phyloP scores from a whole-genome alignment of 169 alveolate species.

The Cytauxzoon felis region DNA sequence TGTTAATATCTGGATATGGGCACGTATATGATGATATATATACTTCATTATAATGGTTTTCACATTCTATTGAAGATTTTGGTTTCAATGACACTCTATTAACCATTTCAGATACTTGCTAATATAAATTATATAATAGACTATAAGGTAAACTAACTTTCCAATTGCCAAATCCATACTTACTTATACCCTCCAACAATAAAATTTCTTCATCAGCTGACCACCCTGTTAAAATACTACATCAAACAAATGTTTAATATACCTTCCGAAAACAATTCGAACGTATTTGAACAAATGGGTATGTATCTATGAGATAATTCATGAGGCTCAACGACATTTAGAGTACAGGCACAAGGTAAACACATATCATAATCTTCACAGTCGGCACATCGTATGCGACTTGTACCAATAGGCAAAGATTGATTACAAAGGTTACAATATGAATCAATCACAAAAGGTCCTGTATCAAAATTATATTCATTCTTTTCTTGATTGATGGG shows the following conservation, averaged over 20 bases:
- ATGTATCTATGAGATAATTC: conserved; percentile 68
- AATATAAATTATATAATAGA: neutral
- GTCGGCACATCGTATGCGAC: conserved; percentile 75
- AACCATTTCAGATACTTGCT: conserved; percentile 61
- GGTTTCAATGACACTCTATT: conserved; percentile 32
- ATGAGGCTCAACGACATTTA: conserved; percentile 60
- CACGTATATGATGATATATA: conserved; percentile 44
- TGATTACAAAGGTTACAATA: conserved; percentile 52
- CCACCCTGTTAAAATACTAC: conserved; percentile 62
- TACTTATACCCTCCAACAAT: conserved; percentile 80
- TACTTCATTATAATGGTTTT: conserved; percentile 61
- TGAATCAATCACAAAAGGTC: conserved; percentile 51
- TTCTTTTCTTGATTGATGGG: conserved; percentile 13
- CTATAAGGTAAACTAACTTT: conserved; percentile 9
- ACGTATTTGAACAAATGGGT: conserved; percentile 77
- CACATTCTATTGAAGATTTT: conserved; percentile 68
- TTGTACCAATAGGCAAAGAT: conserved; percentile 43
- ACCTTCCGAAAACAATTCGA: conserved; percentile 63
- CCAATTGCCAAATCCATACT: conserved; percentile 85
- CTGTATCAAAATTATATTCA: conserved; percentile 52
- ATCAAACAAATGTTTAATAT: neutral
- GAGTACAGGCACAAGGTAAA: conserved; percentile 74
- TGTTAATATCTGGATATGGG: conserved; percentile 61
- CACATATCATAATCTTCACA: conserved; percentile 81
- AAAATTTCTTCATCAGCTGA: conserved; percentile 83